phyloP scores from a whole-genome alignment of 2,329 filamentous ascomycete species.

The Zymoseptoria crescenta region DNA sequence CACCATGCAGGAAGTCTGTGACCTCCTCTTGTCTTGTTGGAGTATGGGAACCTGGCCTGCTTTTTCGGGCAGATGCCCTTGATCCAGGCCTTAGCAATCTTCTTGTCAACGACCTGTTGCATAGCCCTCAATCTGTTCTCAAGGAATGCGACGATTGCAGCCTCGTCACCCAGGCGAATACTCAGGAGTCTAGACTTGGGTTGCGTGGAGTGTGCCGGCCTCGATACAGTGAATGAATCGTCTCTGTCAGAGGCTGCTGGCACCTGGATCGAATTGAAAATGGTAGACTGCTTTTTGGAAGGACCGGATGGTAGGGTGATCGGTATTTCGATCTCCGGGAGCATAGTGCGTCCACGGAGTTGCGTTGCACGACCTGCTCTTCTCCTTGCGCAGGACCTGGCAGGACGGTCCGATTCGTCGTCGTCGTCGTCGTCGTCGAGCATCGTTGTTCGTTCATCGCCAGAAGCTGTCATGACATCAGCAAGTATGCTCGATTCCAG shows the following conservation, averaged over 20 bases:
- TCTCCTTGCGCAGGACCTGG: background rate
- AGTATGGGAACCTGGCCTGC: conserved; percentile 65
- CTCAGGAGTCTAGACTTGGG: conserved; percentile 4
- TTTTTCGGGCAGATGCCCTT: conserved; percentile 71
- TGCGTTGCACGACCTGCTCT: background rate
- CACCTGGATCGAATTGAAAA: background rate
- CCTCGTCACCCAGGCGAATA: conserved; percentile 13
- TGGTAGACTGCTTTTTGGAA: background rate
- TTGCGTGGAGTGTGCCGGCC: background rate
- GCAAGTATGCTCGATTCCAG: background rate
- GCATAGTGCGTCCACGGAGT: conserved; percentile 9
- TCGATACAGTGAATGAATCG: background rate
- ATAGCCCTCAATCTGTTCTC: conserved; percentile 34
- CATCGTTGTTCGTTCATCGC: background rate
- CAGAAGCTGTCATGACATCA: background rate
- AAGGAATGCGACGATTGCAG: conserved; percentile 9
- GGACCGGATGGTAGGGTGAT: background rate
- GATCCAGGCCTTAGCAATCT: conserved; percentile 68
- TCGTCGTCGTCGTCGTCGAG: background rate
- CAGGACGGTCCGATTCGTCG: conserved; percentile 1
- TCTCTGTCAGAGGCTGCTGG: background rate
- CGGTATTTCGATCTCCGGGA: conserved; percentile 3
- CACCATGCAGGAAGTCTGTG: conserved; percentile 36
- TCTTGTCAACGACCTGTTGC: conserved; percentile 64
- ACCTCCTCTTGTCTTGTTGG: conserved; percentile 50